Conservation (phyloP, 768 basidiomycete genomes). For the Nevesoporus exiguus region DNA sequence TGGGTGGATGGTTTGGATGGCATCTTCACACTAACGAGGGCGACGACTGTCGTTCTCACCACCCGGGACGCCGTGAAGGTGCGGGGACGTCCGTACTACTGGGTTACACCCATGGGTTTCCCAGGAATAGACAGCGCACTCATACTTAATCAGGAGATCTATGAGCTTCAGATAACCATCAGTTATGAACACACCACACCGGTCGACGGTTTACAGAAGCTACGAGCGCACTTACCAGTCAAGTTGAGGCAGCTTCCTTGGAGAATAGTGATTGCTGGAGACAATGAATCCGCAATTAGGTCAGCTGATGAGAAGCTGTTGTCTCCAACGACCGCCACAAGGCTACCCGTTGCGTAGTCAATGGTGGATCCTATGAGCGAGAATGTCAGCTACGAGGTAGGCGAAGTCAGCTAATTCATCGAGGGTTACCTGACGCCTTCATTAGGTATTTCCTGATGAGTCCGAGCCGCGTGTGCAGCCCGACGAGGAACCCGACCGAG, state of each 20-base stretch:
- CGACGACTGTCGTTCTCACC: not conserved
- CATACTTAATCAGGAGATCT: not conserved
- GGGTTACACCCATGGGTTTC: not conserved
- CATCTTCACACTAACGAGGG: not conserved
- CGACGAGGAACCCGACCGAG: too few relatives aligned
- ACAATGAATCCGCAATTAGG: too few relatives aligned
- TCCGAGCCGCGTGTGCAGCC: too few relatives aligned
- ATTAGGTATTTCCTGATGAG: too few relatives aligned
- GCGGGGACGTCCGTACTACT: not conserved
- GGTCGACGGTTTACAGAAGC: not conserved
- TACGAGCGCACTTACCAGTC: not conserved
- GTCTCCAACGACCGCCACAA: too few relatives aligned
- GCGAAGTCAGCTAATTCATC: too few relatives aligned
- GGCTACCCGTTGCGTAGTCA: too few relatives aligned
- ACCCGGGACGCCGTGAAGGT: not conserved
- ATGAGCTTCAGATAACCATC: not conserved
- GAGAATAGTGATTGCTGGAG: not conserved
- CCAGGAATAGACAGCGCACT: not conserved
- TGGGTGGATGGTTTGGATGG: not conserved
- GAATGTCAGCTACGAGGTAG: too few relatives aligned
- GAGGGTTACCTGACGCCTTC: too few relatives aligned
- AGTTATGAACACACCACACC: not conserved
- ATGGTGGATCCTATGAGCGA: too few relatives aligned
- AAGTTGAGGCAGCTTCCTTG: not conserved
- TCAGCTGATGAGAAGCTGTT: too few relatives aligned